These are phyloP conservation scores for Leccinum longicurvipes DNA, from an alignment of 768 basidiomycete genomes.

Conservation along the genomic window DNA sequence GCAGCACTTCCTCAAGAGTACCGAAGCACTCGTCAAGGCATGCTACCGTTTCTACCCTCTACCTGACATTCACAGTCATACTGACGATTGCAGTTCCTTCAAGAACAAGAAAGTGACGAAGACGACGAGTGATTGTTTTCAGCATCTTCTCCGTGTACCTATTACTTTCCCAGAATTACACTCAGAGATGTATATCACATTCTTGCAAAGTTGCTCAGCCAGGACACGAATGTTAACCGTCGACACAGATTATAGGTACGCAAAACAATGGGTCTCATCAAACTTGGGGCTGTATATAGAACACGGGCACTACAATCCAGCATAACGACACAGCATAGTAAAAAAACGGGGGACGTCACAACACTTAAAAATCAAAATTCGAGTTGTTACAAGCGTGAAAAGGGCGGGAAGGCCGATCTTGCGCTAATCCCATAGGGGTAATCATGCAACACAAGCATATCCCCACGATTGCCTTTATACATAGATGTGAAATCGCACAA, in stretches of 20 bases:
- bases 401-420: not conserved
- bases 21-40: conserved; percentile 88
- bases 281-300: not conserved
- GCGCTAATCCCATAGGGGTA: not conserved
- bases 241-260: conserved; percentile 2
- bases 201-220: not conserved
- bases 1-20: conserved; percentile 90
- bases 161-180: conserved; percentile 15
- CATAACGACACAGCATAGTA: conserved; percentile 3
- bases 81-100: conserved; percentile 75
- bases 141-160: conserved; percentile 13
- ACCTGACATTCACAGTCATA: conserved; percentile 4
- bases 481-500: conserved; percentile 14
- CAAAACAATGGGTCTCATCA: not conserved
- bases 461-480: conserved; percentile 18
- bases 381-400: not conserved
- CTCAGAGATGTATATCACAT: conserved; percentile 9
- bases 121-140: conserved; percentile 36
- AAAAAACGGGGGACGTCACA: not conserved
- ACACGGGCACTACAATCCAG: not conserved
- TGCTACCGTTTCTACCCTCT: conserved; percentile 2
- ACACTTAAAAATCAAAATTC: not conserved
- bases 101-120: conserved; percentile 77
- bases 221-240: not conserved
- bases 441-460: conserved; percentile 20